Base-by-base conservation (phyloP, 805 yeast species). In the Vanderwaltozyma yarrowii region DNA sequence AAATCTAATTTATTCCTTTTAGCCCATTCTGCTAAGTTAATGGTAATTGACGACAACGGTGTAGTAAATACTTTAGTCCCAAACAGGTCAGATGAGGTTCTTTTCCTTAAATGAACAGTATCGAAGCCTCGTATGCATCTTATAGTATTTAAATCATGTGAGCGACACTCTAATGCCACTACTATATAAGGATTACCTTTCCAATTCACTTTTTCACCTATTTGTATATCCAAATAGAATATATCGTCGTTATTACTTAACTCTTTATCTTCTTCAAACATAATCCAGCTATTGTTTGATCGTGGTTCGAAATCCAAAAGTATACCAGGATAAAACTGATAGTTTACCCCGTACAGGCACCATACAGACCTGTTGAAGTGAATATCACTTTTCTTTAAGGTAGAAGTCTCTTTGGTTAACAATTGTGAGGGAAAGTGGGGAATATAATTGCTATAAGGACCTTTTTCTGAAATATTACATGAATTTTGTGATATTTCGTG, bases 71-170 rank as follows among this genome's bases (percentile, higher is more conserved):
- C 37, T 13, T 46, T 38, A 14, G 52, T 52, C 1, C 44, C 44
- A 13, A 53, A 33, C 11, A 34, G 33, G 11, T 52, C 52, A 21
- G 49, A 48, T 14, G 41, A 43, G 28, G 41, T 51, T 18, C 54
- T 44, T 33, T 51, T 59, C 42, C 50, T 61, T 6, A 66, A 56
- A 43, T 61, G 58, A 2, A 76, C 70, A 0, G 66, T 60, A 49
- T 77, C 76, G 48, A 63, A 79, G 0, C 87, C 87, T 45, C 86
- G 61, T 40, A 76, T 64, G 50, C 86, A 79, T 35, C 65, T 56
- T 6, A 78, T 66, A 0, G 45, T 45, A 14, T 53, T 47, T 8
- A 42, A 44, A 7, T 54, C 49, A 2, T 46, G 41, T 9, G 32
- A 31, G 3, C 32, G 18, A 38, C 58, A 54, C 27, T 57, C 61